Evolutionary conservation across 164 flowering plant genomes (phyloP).

Genomic region (Macadamia tetraphylla): DNA sequence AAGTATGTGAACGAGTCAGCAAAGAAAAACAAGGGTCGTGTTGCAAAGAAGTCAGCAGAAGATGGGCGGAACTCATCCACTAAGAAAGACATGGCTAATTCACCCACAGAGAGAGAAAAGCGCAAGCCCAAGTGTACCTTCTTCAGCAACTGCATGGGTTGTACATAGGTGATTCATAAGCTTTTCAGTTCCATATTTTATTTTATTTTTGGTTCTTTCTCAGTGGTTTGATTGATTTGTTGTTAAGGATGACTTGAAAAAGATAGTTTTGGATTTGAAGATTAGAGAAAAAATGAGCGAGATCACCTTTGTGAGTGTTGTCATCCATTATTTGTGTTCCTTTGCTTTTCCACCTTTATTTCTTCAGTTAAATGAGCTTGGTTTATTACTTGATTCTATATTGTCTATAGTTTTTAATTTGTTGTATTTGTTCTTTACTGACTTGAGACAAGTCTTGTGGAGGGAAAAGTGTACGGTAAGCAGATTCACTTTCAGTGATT

Average conservation of each 20-base stretch:
- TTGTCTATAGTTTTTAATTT: no score
- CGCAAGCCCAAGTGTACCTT: constrained; percentile 33
- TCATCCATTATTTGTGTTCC: background rate
- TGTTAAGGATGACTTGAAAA: background rate
- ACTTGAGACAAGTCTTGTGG: background rate
- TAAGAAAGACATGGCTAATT: constrained; percentile 12
- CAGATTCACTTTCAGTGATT: background rate
- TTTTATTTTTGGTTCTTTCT: background rate
- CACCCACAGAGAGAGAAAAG: constrained; percentile 30
- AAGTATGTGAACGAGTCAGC: constrained; percentile 12
- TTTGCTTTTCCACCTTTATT: no score
- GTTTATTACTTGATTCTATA: no score
- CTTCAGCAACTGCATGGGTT: constrained; percentile 52
- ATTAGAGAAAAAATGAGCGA: background rate
- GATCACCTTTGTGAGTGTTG: background rate
- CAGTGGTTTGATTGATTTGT: constrained; percentile 1
- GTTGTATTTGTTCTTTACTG: background rate
- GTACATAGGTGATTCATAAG: constrained; percentile 31
- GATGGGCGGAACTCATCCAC: constrained; percentile 8
- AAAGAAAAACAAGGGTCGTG: constrained; percentile 20
- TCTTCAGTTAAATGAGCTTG: no score
- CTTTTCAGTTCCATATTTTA: background rate
- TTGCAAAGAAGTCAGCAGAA: constrained; percentile 15
- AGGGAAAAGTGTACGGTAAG: background rate
- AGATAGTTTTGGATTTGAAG: background rate